These are phyloP conservation scores for Collybia nuda DNA, from an alignment of 768 basidiomycete species.

Conservation along the genomic window DNA sequence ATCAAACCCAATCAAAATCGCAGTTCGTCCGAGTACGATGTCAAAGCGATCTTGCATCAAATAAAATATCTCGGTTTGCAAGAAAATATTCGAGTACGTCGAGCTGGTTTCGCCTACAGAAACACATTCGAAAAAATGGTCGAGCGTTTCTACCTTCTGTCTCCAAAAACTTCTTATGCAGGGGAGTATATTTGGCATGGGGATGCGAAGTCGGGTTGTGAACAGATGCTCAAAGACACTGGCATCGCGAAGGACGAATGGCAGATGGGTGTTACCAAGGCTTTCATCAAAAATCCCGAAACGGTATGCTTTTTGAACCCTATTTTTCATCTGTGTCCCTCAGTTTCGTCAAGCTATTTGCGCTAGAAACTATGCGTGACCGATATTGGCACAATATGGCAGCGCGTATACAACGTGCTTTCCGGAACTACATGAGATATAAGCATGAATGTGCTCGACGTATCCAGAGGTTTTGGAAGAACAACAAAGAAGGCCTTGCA, in stretches of 20 bases:
- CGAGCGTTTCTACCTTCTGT: conserved; percentile 94
- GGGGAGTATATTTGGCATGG: conserved; percentile 98
- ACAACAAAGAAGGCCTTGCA: conserved; percentile 91
- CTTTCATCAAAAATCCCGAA: conserved; percentile 99
- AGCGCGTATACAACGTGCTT: conserved; percentile 91
- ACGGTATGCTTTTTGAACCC: conserved; percentile 55
- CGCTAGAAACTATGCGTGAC: conserved; percentile 97
- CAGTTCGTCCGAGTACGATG: conserved; percentile 87
- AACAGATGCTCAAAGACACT: conserved; percentile 90
- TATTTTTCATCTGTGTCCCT: conserved; percentile 1
- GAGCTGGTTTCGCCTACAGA: conserved; percentile 97
- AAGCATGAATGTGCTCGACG: conserved; percentile 92
- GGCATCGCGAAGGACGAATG: conserved; percentile 97
- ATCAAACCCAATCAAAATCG: conserved; percentile 99
- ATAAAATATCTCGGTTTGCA: conserved; percentile 99
- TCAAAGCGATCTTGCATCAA: conserved; percentile 95
- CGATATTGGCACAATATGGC: conserved; percentile 99
- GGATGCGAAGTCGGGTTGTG: conserved; percentile 87
- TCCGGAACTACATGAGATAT: conserved; percentile 93
- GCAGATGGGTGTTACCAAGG: conserved; percentile 99
- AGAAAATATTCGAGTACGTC: conserved; percentile 96
- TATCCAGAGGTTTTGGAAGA: conserved; percentile 98
- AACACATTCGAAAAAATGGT: conserved; percentile 99
- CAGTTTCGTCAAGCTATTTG: conserved; percentile 72
- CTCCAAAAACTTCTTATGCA: conserved; percentile 94